Percentiles rank a stretch among this genome's conserved stretches.
Conservation (phyloP, 257 asterid genomes). For the Prunella vulgaris region DNA sequence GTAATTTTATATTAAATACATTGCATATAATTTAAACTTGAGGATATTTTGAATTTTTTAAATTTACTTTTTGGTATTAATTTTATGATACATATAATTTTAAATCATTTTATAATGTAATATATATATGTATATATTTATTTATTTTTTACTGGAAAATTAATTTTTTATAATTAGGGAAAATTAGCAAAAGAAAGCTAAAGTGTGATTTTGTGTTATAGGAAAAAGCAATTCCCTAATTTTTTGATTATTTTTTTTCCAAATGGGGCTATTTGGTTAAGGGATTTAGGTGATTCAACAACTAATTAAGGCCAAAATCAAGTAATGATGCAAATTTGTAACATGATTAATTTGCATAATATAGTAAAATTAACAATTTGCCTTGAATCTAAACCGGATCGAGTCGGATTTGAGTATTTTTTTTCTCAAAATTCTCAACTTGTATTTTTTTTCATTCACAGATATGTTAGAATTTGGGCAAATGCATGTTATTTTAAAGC, state of each 20-base stretch:
- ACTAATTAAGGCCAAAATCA: constrained; percentile 6
- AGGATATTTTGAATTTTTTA: neutral
- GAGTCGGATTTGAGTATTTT: no score
- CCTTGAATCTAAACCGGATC: no score
- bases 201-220: neutral
- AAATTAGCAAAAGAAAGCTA: neutral
- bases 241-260: constrained; percentile 13
- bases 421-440: no score
- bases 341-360: neutral
- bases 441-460: no score
- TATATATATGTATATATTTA: no score
- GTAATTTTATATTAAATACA: neutral
- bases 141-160: neutral
- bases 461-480: no score
- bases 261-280: neutral
- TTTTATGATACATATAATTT: no score
- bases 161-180: neutral
- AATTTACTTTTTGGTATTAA: no score
- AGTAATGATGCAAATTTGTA: constrained; percentile 17
- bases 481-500: no score
- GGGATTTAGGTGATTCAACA: neutral
- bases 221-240: neutral
- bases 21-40: neutral
- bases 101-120: no score
- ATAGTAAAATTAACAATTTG: neutral